phyloP scores from a whole-genome alignment of 257 asterid species.

The Nicotiana undulata region DNA sequence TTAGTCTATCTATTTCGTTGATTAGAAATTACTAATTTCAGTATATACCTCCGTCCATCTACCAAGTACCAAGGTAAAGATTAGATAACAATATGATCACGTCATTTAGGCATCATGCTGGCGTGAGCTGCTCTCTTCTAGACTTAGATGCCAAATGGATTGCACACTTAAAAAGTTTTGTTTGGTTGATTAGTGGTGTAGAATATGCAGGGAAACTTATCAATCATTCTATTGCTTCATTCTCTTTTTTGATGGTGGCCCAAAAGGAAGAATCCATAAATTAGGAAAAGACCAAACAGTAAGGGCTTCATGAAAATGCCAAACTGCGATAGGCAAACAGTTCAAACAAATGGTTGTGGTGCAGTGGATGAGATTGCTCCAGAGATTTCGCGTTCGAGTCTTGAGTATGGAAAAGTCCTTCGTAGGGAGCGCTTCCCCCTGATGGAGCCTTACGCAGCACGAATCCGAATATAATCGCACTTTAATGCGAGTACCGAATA shows the following conservation, averaged over 20 bases:
- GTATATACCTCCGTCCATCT: too few relatives aligned
- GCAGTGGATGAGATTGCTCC: too few relatives aligned
- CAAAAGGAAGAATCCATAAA: not conserved
- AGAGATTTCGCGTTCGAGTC: too few relatives aligned
- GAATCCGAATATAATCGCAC: too few relatives aligned
- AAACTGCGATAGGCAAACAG: not conserved
- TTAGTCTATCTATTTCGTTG: too few relatives aligned
- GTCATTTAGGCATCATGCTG: not conserved
- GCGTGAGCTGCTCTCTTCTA: not conserved
- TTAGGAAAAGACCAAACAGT: constrained; percentile 1
- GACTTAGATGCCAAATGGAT: not conserved
- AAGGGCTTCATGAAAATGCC: not conserved
- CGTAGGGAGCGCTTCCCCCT: too few relatives aligned
- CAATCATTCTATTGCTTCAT: not conserved
- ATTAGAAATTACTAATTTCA: too few relatives aligned
- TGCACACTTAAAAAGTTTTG: not conserved
- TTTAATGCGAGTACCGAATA: too few relatives aligned
- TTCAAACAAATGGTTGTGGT: not conserved
- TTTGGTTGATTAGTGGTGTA: not conserved
- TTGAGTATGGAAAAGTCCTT: too few relatives aligned
- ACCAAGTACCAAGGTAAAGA: too few relatives aligned
- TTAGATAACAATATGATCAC: not conserved
- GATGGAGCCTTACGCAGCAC: too few relatives aligned
- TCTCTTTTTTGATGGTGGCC: not conserved
- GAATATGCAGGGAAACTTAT: not conserved